Evolutionary conservation across 1,284 basidiomycete genomes (phyloP).

Genomic region (Dichomitus squalens): DNA sequence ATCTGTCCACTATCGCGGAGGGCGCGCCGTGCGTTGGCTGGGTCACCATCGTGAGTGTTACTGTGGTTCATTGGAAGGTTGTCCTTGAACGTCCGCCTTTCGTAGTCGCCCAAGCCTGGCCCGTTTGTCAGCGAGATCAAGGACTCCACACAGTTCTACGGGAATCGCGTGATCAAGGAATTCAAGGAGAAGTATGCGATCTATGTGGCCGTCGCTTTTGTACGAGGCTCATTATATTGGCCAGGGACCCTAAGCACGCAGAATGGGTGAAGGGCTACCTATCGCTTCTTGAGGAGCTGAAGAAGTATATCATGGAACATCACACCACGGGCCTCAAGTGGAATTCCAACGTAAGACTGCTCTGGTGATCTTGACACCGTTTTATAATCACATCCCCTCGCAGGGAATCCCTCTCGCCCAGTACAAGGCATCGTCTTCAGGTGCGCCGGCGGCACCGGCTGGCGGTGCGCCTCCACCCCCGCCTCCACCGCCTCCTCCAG

Average conservation of each 20-base stretch:
- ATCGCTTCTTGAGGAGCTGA: constrained; percentile 76
- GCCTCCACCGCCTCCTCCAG: constrained; percentile 59
- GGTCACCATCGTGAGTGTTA: constrained; percentile 77
- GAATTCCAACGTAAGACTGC: constrained; percentile 75
- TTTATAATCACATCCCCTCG: background rate
- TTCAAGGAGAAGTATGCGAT: constrained; percentile 83
- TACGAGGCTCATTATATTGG: background rate
- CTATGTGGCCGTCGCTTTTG: background rate
- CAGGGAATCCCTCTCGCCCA: constrained; percentile 68
- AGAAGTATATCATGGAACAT: constrained; percentile 84
- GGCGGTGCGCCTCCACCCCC: constrained; percentile 44
- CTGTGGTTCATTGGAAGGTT: background rate
- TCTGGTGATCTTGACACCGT: background rate
- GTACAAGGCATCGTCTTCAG: constrained; percentile 43
- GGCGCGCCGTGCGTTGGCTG: constrained; percentile 89
- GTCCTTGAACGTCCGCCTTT: background rate
- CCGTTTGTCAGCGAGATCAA: constrained; percentile 86
- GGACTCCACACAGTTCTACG: constrained; percentile 90
- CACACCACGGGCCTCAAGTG: constrained; percentile 90
- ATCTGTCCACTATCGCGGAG: constrained; percentile 83
- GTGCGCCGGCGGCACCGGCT: constrained; percentile 31
- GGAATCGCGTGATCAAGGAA: constrained; percentile 91
- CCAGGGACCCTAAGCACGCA: constrained; percentile 84
- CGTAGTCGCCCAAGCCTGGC: constrained; percentile 80
- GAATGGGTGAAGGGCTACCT: constrained; percentile 87